Evolutionary conservation across 1,139 yeast species (phyloP).

Genomic region (Pichia sp.): DNA sequence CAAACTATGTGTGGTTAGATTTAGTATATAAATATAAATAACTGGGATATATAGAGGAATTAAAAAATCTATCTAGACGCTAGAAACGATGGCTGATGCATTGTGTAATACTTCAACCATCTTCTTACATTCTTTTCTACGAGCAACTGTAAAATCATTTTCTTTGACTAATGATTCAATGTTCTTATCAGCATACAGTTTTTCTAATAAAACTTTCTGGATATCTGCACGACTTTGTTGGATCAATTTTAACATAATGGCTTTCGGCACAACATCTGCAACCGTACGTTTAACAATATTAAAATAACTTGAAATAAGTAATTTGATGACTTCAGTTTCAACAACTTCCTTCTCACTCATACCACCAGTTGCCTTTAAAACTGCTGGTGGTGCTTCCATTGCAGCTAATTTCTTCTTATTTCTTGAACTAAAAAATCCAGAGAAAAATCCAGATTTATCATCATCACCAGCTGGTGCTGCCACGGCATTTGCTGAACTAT

Average conservation of each 20-base stretch:
- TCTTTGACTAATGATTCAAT: conserved; percentile 80
- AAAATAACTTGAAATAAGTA: conserved; percentile 83
- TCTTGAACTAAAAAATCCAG: conserved; percentile 88
- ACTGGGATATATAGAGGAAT: not conserved
- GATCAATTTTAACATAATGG: conserved; percentile 88
- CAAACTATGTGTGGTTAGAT: no score
- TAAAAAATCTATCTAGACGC: conserved; percentile 42
- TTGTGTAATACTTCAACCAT: conserved; percentile 89
- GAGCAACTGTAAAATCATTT: conserved; percentile 85
- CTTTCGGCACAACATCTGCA: conserved; percentile 90
- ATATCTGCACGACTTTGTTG: conserved; percentile 78
- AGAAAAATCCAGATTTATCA: conserved; percentile 57
- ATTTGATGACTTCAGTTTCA: conserved; percentile 95
- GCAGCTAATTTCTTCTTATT: conserved; percentile 91
- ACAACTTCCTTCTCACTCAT: conserved; percentile 93
- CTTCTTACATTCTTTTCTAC: conserved; percentile 90
- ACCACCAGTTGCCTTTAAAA: conserved; percentile 88
- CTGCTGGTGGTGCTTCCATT: conserved; percentile 97
- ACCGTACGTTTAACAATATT: conserved; percentile 90
- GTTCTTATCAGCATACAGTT: conserved; percentile 72
- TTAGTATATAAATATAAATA: not conserved
- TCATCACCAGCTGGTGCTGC: conserved; percentile 30
- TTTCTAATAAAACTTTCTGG: conserved; percentile 84
- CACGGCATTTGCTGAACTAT: conserved; percentile 15
- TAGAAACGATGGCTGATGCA: conserved; percentile 88